phyloP scores from a whole-genome alignment of 2,329 filamentous ascomycete species.

The Aspergillus sclerotialis region DNA sequence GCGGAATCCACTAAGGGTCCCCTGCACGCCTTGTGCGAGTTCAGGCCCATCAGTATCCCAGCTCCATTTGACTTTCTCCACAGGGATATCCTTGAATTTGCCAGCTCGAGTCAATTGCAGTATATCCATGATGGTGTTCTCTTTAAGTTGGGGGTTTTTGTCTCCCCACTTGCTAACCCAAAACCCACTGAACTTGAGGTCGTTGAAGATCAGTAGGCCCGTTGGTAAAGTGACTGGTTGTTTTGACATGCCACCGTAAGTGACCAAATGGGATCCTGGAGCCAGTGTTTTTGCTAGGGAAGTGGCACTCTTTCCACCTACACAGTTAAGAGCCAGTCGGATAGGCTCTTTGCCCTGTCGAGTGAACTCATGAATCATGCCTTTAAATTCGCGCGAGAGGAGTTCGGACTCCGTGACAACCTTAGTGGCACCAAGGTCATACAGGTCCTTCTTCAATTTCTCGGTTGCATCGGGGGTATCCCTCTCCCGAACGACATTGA shows the following conservation, averaged over 20 bases:
- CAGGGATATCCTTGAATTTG: slow-evolving; percentile 74
- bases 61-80: slow-evolving; percentile 75
- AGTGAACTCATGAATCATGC: slow-evolving; percentile 60
- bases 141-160: slow-evolving; percentile 64
- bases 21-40: slow-evolving; percentile 68
- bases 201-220: slow-evolving; percentile 85
- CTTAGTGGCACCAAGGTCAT: slow-evolving; percentile 54
- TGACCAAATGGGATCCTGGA: slow-evolving; percentile 68
- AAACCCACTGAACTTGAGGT: slow-evolving; percentile 83
- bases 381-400: slow-evolving; percentile 35
- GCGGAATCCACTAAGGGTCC: slow-evolving; percentile 75
- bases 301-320: slow-evolving; percentile 79
- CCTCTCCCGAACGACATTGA: slow-evolving; percentile 79
- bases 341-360: slow-evolving; percentile 65
- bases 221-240: slow-evolving; percentile 77
- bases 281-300: slow-evolving; percentile 68
- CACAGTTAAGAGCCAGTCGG: slow-evolving; percentile 80
- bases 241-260: slow-evolving; percentile 91
- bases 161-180: slow-evolving; percentile 92
- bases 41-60: slow-evolving; percentile 68
- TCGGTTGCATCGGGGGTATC: slow-evolving; percentile 58
- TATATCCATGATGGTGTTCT: slow-evolving; percentile 76
- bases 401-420: slow-evolving; percentile 58
- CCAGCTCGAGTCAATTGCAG: slow-evolving; percentile 66
- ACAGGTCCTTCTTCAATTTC: slow-evolving; percentile 54